These are phyloP conservation scores for Metschnikowia noctiluminum DNA, from an alignment of 805 yeast genomes.

Conservation along the genomic window DNA sequence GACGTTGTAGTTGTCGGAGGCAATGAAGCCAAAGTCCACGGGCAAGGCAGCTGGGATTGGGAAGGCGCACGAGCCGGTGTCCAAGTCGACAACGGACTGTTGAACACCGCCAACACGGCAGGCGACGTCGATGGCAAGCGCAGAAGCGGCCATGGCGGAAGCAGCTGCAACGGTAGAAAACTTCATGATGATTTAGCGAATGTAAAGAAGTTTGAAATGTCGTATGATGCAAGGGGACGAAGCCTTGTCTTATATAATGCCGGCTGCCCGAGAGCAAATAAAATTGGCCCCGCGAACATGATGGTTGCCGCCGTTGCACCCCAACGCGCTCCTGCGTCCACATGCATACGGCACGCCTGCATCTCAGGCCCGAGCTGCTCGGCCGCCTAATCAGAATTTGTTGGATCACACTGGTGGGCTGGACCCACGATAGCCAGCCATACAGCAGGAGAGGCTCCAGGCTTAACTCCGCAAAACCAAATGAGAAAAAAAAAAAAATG, in stretches of 20 bases:
- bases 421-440: not conserved
- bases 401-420: not conserved
- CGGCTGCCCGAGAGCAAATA: not conserved
- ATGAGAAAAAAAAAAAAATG: too few relatives aligned
- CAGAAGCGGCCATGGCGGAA: conserved; percentile 19
- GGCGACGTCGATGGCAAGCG: conserved; percentile 33
- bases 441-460: not conserved
- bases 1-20: conserved; percentile 29
- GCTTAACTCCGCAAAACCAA: too few relatives aligned
- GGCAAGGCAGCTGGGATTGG: conserved; percentile 29
- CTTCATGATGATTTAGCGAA: conserved; percentile 18
- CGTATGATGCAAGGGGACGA: not conserved
- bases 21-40: conserved; percentile 23
- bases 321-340: not conserved
- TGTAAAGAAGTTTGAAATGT: not conserved
- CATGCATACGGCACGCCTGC: not conserved
- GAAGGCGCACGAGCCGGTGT: conserved; percentile 40
- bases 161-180: conserved; percentile 21
- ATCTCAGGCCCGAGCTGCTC: not conserved
- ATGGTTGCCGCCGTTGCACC: not conserved
- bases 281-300: not conserved
- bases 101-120: conserved; percentile 34
- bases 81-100: conserved; percentile 37
- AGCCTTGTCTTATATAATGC: not conserved
- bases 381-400: not conserved